Evolutionary conservation across 352 stramenopile genomes (phyloP).

Genomic region (Globisporangium nodosum): DNA sequence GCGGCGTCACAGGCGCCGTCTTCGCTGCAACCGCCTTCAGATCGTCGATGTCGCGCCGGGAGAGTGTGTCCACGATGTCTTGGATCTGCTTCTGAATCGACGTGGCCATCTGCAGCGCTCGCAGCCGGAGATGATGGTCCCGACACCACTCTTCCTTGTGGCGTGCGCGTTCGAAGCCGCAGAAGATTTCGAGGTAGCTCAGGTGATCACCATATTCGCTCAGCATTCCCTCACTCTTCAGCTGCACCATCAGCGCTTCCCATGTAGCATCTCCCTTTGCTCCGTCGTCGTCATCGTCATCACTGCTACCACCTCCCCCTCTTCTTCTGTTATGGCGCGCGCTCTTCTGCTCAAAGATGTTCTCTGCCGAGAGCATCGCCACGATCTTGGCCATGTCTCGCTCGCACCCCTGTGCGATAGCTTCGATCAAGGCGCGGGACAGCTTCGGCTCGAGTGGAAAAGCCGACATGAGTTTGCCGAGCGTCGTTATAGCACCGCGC

Average conservation of each 20-base stretch:
- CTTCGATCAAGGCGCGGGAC: constrained; percentile 57
- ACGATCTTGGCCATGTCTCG: constrained; percentile 66
- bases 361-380: constrained; percentile 83
- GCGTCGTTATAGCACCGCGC: constrained; percentile 39
- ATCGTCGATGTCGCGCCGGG: constrained; percentile 22
- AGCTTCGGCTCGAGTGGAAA: constrained; percentile 82
- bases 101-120: constrained; percentile 46
- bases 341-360: constrained; percentile 46
- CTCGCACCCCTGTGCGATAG: constrained; percentile 45
- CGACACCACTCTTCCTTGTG: constrained; percentile 51
- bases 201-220: constrained; percentile 54
- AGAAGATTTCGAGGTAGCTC: constrained; percentile 41
- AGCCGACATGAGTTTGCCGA: constrained; percentile 75
- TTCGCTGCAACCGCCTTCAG: background rate
- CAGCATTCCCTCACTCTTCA: constrained; percentile 39
- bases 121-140: constrained; percentile 33
- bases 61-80: constrained; percentile 40
- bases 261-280: constrained; percentile 15
- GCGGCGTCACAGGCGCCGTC: background rate
- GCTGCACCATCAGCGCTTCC: constrained; percentile 33
- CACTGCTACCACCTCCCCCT: constrained; percentile 9
- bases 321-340: constrained; percentile 1
- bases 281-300: constrained; percentile 13
- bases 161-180: constrained; percentile 27
- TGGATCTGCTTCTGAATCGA: constrained; percentile 53